Percentiles rank a stretch among this genome's conserved stretches.
These are phyloP conservation scores for Scytalidium sp. DNA, from an alignment of 2,329 filamentous ascomycete genomes.

Conservation along the genomic window DNA sequence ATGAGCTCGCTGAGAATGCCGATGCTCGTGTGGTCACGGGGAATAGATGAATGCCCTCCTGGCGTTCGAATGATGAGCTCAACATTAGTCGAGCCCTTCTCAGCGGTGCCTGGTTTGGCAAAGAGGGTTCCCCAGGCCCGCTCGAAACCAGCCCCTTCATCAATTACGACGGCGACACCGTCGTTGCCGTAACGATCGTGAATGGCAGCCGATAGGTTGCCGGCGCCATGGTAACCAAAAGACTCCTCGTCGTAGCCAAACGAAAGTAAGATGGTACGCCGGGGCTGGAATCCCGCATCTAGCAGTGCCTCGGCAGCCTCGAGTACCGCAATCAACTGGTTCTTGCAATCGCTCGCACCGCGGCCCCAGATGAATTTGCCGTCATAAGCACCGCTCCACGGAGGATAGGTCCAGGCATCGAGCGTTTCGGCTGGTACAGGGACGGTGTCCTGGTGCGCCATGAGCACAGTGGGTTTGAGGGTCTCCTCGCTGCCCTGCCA, in stretches of 20 bases:
- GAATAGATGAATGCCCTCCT: conserved; percentile 58
- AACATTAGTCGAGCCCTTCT: conserved; percentile 61
- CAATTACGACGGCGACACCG: conserved; percentile 56
- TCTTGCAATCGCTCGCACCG: conserved; percentile 52
- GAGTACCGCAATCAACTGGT: conserved; percentile 47
- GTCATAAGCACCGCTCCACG: conserved; percentile 48
- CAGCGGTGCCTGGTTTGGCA: conserved; percentile 55
- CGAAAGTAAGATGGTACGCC: conserved; percentile 53
- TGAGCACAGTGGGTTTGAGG: conserved; percentile 49
- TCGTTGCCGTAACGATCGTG: conserved; percentile 53
- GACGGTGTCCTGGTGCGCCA: conserved; percentile 54
- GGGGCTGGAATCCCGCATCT: conserved; percentile 45
- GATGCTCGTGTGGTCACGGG: conserved; percentile 65
- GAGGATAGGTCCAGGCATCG: conserved; percentile 45
- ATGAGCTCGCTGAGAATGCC: conserved; percentile 67
- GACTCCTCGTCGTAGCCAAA: conserved; percentile 66
- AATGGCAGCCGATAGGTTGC: conserved; percentile 44
- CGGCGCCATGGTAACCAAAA: conserved; percentile 53
- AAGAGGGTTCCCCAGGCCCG: conserved; percentile 41
- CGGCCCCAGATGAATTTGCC: conserved; percentile 52
- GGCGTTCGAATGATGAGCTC: conserved; percentile 52
- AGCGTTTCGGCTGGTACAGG: conserved; percentile 42
- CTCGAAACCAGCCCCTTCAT: conserved; percentile 58
- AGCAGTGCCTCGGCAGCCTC: conserved; percentile 52
- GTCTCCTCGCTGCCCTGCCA: conserved; percentile 47